phyloP scores from a whole-genome alignment of 345 rosid genomes.

The Sisymbrium altissimum region DNA sequence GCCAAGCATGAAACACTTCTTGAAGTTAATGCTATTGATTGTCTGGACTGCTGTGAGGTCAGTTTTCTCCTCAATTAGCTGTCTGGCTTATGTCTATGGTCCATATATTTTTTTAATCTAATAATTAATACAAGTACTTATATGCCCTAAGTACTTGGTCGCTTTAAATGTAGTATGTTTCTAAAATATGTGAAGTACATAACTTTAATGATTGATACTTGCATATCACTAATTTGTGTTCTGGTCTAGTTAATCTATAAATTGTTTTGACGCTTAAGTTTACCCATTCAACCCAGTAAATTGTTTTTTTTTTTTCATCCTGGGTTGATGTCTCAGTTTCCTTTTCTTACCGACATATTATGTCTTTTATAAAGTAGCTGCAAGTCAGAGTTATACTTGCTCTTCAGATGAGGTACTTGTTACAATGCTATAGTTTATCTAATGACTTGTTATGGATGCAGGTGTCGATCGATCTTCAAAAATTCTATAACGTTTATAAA shows the following conservation, averaged over 20 bases:
- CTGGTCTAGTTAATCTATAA: not conserved
- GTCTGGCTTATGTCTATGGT: not conserved
- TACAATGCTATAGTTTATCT: not conserved
- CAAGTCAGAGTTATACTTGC: not conserved
- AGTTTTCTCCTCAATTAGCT: not conserved
- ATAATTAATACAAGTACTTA: not conserved
- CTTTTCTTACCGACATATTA: no score
- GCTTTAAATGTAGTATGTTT: not conserved
- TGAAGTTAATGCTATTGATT: slow-evolving; percentile 54
- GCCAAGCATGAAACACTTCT: slow-evolving; percentile 36
- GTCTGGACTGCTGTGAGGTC: slow-evolving; percentile 54
- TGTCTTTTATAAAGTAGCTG: not conserved
- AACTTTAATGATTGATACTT: not conserved
- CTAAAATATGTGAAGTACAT: not conserved
- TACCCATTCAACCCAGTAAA: no score
- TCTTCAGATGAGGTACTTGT: not conserved
- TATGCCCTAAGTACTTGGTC: not conserved
- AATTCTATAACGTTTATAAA: slow-evolving; percentile 58
- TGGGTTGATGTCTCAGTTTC: no score
- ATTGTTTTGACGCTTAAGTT: no score
- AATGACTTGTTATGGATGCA: slow-evolving; percentile 33
- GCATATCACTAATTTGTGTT: not conserved
- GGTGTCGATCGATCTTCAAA: slow-evolving; percentile 45
- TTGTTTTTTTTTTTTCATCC: no score
- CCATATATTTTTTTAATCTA: not conserved